Conservation (phyloP, 768 basidiomycete species). For the Tricholoma terreum region DNA sequence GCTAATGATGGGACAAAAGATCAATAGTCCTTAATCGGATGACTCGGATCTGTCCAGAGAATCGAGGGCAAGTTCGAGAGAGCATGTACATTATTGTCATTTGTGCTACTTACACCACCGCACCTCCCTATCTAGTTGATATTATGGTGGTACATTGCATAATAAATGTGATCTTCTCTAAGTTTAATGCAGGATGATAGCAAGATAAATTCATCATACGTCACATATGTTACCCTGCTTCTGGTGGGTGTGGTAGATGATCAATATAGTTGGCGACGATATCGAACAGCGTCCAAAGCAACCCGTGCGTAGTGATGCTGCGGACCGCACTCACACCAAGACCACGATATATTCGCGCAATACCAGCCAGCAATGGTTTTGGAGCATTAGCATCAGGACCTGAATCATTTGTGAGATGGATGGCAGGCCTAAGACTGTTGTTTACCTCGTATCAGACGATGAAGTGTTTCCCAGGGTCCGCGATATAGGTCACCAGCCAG, state of each 20-base stretch:
- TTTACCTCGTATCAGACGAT: constrained; percentile 76
- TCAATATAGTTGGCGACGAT: constrained; percentile 74
- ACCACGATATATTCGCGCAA: constrained; percentile 87
- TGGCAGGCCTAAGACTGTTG: neutral
- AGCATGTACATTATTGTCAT: no score
- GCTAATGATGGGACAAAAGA: neutral
- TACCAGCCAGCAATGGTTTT: constrained; percentile 70
- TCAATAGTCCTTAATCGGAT: neutral
- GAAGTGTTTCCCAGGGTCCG: constrained; percentile 68
- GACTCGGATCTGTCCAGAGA: neutral
- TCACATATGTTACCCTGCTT: constrained; percentile 17
- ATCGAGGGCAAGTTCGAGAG: neutral
- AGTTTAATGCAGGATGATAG: constrained; percentile 8
- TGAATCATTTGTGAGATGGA: constrained; percentile 21
- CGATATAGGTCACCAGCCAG: constrained; percentile 76
- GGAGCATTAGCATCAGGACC: constrained; percentile 80
- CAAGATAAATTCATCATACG: constrained; percentile 6
- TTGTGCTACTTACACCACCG: neutral
- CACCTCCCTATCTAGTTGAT: neutral
- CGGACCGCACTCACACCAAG: constrained; percentile 91
- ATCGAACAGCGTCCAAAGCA: constrained; percentile 94
- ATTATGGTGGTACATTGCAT: constrained; percentile 14
- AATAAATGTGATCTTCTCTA: constrained; percentile 17
- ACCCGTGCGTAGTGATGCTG: constrained; percentile 89
- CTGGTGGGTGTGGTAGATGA: constrained; percentile 33